phyloP scores from a whole-genome alignment of 495 filamentous ascomycete species.

The Hyphodiscus hymeniophilus region DNA sequence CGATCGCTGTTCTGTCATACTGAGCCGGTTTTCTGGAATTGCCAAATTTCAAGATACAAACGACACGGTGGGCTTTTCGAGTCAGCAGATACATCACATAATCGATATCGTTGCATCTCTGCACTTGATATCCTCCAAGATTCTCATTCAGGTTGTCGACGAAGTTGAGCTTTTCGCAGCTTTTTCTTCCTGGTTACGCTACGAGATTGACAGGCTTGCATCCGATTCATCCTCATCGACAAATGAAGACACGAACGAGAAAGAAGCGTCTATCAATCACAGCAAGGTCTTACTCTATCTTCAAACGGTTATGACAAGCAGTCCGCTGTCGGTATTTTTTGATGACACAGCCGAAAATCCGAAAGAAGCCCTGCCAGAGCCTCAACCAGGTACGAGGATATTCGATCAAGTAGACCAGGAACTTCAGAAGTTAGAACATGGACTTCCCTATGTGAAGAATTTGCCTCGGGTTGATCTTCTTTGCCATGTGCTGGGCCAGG shows the following conservation, averaged over 20 bases:
- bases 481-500: conserved; percentile 31
- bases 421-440: conserved; percentile 33
- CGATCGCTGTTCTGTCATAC: conserved; percentile 73
- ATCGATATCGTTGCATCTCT: conserved; percentile 69
- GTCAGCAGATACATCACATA: conserved; percentile 38
- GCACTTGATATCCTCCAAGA: conserved; percentile 63
- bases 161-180: conserved; percentile 70
- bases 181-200: conserved; percentile 79
- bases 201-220: conserved; percentile 65
- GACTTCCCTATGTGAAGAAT: conserved; percentile 28
- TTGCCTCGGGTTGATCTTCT: conserved; percentile 37
- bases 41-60: conserved; percentile 70
- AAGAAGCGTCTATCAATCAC: conserved; percentile 46
- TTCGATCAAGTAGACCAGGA: conserved; percentile 39
- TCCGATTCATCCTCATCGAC: conserved; percentile 34
- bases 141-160: conserved; percentile 61
- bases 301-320: conserved; percentile 38
- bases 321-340: conserved; percentile 36
- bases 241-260: conserved; percentile 44
- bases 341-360: conserved; percentile 23
- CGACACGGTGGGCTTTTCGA: conserved; percentile 55
- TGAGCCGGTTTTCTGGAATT: conserved; percentile 77
- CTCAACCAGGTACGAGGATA: conserved; percentile 27
- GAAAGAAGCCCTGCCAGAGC: conserved; percentile 13
- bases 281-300: conserved; percentile 45